These are phyloP conservation scores for Gyrodon lividus DNA, from an alignment of 768 basidiomycete species.

Conservation along the genomic window DNA sequence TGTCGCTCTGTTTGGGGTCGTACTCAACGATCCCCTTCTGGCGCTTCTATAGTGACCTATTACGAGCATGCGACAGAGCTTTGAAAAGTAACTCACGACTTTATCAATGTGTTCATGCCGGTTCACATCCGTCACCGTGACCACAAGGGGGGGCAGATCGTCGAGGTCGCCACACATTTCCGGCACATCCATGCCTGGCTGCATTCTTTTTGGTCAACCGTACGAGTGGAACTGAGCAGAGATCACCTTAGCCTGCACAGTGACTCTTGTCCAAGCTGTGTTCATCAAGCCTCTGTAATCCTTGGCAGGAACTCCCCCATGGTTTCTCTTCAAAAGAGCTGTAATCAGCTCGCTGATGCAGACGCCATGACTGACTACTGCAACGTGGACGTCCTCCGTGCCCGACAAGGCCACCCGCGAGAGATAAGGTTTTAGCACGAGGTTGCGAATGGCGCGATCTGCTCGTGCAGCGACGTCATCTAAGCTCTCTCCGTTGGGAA, in stretches of 20 bases:
- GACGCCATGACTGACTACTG: constrained; percentile 73
- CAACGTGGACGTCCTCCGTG: constrained; percentile 48
- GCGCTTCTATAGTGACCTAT: constrained; percentile 45
- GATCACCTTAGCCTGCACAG: constrained; percentile 47
- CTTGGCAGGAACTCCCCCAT: constrained; percentile 24
- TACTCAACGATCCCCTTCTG: constrained; percentile 78
- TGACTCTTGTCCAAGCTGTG: constrained; percentile 66
- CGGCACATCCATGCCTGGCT: constrained; percentile 32
- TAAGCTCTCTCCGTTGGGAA: constrained; percentile 71
- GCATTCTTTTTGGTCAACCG: constrained; percentile 3
- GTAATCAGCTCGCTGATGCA: constrained; percentile 62
- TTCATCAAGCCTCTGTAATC: constrained; percentile 57
- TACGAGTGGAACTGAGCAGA: not conserved
- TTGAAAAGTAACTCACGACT: constrained; percentile 45
- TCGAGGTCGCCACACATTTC: constrained; percentile 17
- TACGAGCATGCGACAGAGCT: not conserved
- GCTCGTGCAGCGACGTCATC: constrained; percentile 63
- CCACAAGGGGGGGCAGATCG: constrained; percentile 34
- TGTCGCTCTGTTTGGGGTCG: constrained; percentile 74
- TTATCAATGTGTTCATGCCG: constrained; percentile 51
- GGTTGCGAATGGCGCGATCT: constrained; percentile 44
- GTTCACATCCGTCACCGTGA: constrained; percentile 54
- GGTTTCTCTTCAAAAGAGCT: constrained; percentile 46
- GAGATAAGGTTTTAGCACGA: constrained; percentile 56
- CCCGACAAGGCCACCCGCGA: constrained; percentile 39